Conservation (phyloP, 331 rosid species). For the Quercus tomentella region DNA sequence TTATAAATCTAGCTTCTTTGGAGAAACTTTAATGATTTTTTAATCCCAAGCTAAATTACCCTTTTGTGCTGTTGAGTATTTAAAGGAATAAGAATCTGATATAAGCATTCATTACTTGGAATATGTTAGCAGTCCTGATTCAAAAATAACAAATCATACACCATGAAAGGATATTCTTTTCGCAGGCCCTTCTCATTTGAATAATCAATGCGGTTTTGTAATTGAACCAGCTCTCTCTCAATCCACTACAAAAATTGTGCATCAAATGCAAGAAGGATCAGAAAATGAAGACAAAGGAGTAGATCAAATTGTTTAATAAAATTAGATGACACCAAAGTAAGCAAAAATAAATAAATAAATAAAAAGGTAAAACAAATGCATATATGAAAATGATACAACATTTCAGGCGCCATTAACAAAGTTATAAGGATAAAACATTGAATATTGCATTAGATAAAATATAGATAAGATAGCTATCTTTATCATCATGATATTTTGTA, state of each 20-base stretch:
- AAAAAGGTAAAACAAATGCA: background rate
- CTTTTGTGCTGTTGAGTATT: too few species aligned
- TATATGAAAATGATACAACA: background rate
- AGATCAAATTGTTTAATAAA: background rate
- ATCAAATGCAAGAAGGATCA: background rate
- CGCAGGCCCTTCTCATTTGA: conserved; percentile 94
- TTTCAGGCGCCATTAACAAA: background rate
- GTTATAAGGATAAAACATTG: background rate
- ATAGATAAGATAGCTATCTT: background rate
- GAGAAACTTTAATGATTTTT: too few species aligned
- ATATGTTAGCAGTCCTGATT: background rate
- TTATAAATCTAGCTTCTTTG: too few species aligned
- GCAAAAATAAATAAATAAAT: background rate
- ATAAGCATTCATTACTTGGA: background rate
- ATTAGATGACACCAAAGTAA: background rate
- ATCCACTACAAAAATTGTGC: conserved; percentile 50
- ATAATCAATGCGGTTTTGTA: conserved; percentile 65
- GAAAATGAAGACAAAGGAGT: background rate
- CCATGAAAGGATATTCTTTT: conserved; percentile 75
- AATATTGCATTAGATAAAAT: background rate
- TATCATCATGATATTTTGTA: background rate
- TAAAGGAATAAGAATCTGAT: background rate
- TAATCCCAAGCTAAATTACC: too few species aligned
- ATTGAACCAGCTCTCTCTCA: conserved; percentile 44
- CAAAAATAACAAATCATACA: background rate